A percentile compares a stretch with the other conserved stretches of the same genome.
phyloP scores from a whole-genome alignment of 2,329 filamentous ascomycete genomes.

The Celoporthe dispersa region DNA sequence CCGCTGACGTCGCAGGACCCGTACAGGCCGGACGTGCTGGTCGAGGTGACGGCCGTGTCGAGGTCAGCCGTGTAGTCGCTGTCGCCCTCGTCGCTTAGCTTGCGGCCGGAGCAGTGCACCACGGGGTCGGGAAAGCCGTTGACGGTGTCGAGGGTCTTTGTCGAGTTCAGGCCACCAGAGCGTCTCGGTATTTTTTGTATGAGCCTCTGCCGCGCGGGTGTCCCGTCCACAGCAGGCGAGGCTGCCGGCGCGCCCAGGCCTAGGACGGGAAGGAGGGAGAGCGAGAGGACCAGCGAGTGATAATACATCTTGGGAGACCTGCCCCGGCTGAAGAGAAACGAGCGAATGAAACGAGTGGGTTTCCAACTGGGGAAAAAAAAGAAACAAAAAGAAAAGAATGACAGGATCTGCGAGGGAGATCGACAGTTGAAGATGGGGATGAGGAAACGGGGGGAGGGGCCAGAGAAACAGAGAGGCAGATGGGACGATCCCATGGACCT shows the following conservation, averaged over 20 bases:
- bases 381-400: slow-evolving; percentile 22
- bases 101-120: slow-evolving; percentile 26
- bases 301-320: slow-evolving; percentile 28
- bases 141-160: slow-evolving; percentile 17
- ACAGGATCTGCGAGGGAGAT: slow-evolving; percentile 28
- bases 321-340: slow-evolving; percentile 24
- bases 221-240: background rate
- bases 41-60: slow-evolving; percentile 16
- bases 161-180: slow-evolving; percentile 12
- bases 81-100: slow-evolving; percentile 17
- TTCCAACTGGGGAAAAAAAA: slow-evolving; percentile 14
- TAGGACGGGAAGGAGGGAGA: slow-evolving; percentile 17
- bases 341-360: slow-evolving; percentile 28
- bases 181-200: slow-evolving; percentile 5
- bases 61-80: slow-evolving; percentile 10
- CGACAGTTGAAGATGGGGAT: slow-evolving; percentile 11
- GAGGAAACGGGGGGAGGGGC: background rate
- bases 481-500: slow-evolving; percentile 6
- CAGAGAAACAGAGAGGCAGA: slow-evolving; percentile 13
- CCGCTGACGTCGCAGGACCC: slow-evolving; percentile 25
- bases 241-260: slow-evolving; percentile 21
- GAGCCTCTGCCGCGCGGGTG: background rate
- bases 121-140: slow-evolving; percentile 28
- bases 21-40: slow-evolving; percentile 20
- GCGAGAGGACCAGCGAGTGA: slow-evolving; percentile 21